Evolutionary conservation across 768 basidiomycete species (phyloP), one percentile per base, ranked within the genome.

Genomic region (Kwoniella bestiolae): DNA sequence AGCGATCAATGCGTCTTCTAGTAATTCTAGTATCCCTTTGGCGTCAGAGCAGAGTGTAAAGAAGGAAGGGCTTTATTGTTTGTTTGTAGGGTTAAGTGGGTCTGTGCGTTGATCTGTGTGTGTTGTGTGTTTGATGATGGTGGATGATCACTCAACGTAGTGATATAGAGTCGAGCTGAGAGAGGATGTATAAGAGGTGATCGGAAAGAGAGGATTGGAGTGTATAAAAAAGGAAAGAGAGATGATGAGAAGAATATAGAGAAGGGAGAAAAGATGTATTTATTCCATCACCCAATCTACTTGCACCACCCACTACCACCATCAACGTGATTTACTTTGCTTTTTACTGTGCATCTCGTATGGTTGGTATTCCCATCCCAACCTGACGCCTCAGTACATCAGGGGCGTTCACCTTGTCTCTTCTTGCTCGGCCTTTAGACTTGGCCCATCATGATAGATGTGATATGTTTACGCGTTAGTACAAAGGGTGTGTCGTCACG

Each of bases 301-400:
- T 23, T 56, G 21, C 35, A 26, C 28, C 38, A 41, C 38, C 38
- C n/a, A 41, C 38, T 41, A 8, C 18, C 18, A 41, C n/a, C 21
- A 21, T 55, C 32, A 32, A 55, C 52, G 52, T 55, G 52, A 34
- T 34, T 34, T 34, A 55, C 52, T 55, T 55, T 55, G 18, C 52
- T 55, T 35, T 51, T 28, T 26, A 55, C 52, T 55, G 52, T 55
- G 52, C 52, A 55, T 55, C 52, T 46, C 14, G 56, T 49, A 5
- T 11, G 16, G 21, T 21, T 49, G 47, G 28, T 53, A 53, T 53
- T 53, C 52, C 52, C 29, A 41, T 18, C 21, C 31, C 9, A 16
- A 21, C 31, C 29, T 14, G 32, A 55, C 52, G 52, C 52, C 52
- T 35, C 32, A 16, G 12, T n/a, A 21, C 14, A 29, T 51, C 52